Conservation (phyloP, 768 basidiomycete genomes). For the Flagelloscypha sp. region DNA sequence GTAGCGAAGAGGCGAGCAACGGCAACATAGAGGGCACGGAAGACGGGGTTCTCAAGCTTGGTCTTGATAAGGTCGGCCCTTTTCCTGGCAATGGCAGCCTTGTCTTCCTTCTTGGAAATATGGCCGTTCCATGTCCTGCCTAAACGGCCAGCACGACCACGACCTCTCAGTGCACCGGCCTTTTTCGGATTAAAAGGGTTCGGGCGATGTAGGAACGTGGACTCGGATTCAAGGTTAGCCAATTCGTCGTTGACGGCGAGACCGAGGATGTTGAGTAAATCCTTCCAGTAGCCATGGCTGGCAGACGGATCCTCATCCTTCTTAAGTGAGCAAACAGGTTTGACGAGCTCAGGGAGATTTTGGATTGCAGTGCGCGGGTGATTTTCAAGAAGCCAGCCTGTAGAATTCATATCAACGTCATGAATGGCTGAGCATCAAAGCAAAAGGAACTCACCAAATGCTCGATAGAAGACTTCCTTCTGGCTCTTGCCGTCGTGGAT, state of each 20-base stretch:
- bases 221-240: no score
- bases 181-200: no score
- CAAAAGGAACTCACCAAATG: no score
- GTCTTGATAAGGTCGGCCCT: conserved; percentile 28
- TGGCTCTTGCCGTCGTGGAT: conserved; percentile 65
- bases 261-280: conserved; percentile 59
- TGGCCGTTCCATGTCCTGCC: no score
- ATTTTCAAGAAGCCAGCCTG: conserved; percentile 60
- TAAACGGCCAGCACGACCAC: no score
- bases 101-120: no score
- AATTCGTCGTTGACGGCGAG: conserved; percentile 51
- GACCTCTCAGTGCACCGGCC: no score
- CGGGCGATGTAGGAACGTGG: no score
- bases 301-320: conserved; percentile 18
- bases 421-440: conserved; percentile 1
- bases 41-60: conserved; percentile 42
- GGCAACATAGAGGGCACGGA: conserved; percentile 54
- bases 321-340: conserved; percentile 36
- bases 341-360: conserved; percentile 48
- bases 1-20: conserved; percentile 58
- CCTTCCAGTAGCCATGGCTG: conserved; percentile 69
- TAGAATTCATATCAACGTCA: conserved; percentile 32
- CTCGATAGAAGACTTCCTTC: conserved; percentile 54
- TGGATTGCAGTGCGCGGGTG: conserved; percentile 63
- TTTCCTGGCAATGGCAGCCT: conserved; percentile 14